Evolutionary conservation across 352 stramenopile species (phyloP).

Genomic region (Aphanomyces cochlioides): DNA sequence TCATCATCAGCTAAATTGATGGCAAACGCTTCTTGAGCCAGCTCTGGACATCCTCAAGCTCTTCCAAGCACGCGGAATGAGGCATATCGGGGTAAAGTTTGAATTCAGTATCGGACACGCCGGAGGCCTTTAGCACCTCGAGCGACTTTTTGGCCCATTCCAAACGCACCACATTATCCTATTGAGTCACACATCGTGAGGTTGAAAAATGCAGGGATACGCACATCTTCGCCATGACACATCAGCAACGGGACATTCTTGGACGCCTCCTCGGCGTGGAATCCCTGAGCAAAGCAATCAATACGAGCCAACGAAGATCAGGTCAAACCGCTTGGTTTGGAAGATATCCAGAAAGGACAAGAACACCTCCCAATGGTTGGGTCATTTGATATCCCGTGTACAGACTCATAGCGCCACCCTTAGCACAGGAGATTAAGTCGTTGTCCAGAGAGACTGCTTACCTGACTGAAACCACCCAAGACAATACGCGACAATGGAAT

Average conservation of each 20-base stretch:
- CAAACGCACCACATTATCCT: conserved; percentile 58
- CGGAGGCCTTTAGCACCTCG: conserved; percentile 48
- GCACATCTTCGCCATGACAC: conserved; percentile 58
- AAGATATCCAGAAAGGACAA: conserved; percentile 73
- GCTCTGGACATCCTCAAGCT: conserved; percentile 58
- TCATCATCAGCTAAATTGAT: neutral
- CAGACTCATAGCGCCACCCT: conserved; percentile 87
- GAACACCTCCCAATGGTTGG: conserved; percentile 53
- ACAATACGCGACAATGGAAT: conserved; percentile 89
- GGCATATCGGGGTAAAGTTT: conserved; percentile 60
- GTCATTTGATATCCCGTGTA: conserved; percentile 74
- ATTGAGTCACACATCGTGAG: neutral
- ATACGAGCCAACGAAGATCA: conserved; percentile 6
- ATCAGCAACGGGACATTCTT: conserved; percentile 68
- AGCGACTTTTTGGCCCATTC: conserved; percentile 57
- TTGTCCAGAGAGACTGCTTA: conserved; percentile 13
- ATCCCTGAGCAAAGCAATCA: conserved; percentile 37
- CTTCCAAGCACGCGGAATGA: conserved; percentile 58
- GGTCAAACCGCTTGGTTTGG: conserved; percentile 45
- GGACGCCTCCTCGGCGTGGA: conserved; percentile 47
- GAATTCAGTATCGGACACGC: conserved; percentile 61
- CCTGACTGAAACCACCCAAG: conserved; percentile 92
- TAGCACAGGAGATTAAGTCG: neutral
- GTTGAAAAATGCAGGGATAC: neutral
- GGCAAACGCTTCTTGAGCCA: conserved; percentile 63